Evolutionary conservation across 495 filamentous ascomycete species (phyloP).

Genomic region (Penicillium pancosmium): DNA sequence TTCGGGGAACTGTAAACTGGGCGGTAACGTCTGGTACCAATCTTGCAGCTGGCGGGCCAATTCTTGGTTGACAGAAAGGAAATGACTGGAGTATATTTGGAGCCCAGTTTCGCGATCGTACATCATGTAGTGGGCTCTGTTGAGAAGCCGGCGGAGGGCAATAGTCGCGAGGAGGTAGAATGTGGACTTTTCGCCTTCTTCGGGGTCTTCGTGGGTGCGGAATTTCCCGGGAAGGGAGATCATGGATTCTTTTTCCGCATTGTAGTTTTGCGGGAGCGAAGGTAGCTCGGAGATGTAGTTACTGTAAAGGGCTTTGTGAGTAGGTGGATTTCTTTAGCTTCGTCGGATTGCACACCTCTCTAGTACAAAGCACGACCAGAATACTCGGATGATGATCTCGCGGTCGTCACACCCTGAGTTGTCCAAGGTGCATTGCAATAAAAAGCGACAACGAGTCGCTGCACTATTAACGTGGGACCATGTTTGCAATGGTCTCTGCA

Average conservation of each 20-base stretch:
- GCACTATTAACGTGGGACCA: conserved; percentile 15
- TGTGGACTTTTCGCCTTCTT: conserved; percentile 13
- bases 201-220: conserved; percentile 9
- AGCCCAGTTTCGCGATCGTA: conserved; percentile 14
- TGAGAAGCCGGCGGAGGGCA: conserved; percentile 31
- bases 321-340: background rate
- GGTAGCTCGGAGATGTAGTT: conserved; percentile 16
- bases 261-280: conserved; percentile 13
- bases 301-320: background rate
- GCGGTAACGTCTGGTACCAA: conserved; percentile 13
- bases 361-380: conserved; percentile 16
- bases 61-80: conserved; percentile 13
- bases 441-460: conserved; percentile 12
- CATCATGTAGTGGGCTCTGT: conserved; percentile 21
- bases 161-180: conserved; percentile 33
- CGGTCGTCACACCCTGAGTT: conserved; percentile 8
- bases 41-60: conserved; percentile 12
- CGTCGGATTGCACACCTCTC: background rate
- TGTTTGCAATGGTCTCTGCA: conserved; percentile 14
- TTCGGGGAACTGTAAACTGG: conserved; percentile 8
- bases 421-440: conserved; percentile 9
- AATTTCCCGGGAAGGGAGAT: conserved; percentile 14
- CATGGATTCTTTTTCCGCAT: conserved; percentile 13
- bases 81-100: conserved; percentile 11
- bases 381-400: conserved; percentile 12